Percentiles rank a stretch among this genome's conserved stretches.
Conservation (phyloP, 78 protist genomes). For the Isochrysis galbana region DNA sequence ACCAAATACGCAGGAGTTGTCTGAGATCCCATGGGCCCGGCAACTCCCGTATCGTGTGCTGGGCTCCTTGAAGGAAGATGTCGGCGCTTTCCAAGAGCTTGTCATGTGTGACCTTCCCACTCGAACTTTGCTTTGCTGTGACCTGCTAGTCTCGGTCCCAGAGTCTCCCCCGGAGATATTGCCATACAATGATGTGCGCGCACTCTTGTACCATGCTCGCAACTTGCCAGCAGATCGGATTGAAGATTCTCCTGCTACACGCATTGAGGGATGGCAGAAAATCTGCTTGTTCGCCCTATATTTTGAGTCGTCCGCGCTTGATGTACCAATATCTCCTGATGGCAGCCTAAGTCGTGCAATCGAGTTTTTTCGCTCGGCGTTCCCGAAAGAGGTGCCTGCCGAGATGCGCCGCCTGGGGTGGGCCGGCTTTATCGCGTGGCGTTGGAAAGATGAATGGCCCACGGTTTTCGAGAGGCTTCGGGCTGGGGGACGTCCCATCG, state of each 20-base stretch:
- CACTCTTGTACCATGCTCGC: slow-evolving; percentile 32
- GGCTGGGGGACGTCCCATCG: not conserved
- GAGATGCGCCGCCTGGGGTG: not conserved
- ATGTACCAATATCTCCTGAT: not conserved
- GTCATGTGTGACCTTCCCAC: not conserved
- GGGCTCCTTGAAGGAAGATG: not conserved
- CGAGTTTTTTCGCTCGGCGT: slow-evolving; percentile 2
- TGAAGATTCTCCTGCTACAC: not conserved
- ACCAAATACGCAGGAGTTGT: not conserved
- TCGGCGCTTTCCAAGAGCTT: not conserved
- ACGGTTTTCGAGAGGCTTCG: not conserved
- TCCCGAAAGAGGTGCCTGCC: not conserved
- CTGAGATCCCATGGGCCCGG: not conserved
- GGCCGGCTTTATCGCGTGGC: not conserved
- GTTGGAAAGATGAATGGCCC: not conserved
- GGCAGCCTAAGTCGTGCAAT: not conserved
- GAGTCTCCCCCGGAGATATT: not conserved
- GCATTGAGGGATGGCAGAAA: not conserved
- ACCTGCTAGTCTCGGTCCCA: not conserved
- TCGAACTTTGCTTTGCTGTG: not conserved
- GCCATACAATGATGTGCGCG: not conserved
- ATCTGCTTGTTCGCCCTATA: not conserved
- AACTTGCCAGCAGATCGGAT: not conserved
- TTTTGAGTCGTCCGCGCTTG: not conserved
- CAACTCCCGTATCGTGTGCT: not conserved